Evolutionary conservation across 352 stramenopile species (phyloP).

Genomic region (Phytophthora citrophthora): DNA sequence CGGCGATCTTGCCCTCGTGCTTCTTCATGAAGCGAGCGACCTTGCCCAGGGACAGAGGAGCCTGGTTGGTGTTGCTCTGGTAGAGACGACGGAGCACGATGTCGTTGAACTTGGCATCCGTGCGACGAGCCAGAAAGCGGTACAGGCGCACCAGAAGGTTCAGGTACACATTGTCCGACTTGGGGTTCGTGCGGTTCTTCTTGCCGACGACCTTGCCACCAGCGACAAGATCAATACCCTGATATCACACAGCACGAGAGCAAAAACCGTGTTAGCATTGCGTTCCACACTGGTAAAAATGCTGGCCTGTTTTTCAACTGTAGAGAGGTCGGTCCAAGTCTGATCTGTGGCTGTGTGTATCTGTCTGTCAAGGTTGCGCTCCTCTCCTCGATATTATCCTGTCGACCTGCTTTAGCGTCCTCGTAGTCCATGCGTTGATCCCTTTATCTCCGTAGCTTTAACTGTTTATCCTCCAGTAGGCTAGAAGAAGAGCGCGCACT

Average conservation of each 20-base stretch:
- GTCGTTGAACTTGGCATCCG: slow-evolving; percentile 98
- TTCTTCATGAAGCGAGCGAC: slow-evolving; percentile 98
- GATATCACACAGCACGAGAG: slow-evolving; percentile 22
- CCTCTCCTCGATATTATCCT: not conserved
- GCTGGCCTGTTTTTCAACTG: not conserved
- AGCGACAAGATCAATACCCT: slow-evolving; percentile 99
- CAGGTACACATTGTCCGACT: slow-evolving; percentile 99
- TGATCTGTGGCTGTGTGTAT: not conserved
- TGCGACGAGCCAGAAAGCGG: slow-evolving; percentile 98
- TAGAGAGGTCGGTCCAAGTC: slow-evolving; percentile 4
- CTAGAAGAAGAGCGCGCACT: slow-evolving; percentile 4
- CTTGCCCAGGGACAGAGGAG: slow-evolving; percentile 96
- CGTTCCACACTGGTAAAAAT: not conserved
- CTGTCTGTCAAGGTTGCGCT: slow-evolving; percentile 13
- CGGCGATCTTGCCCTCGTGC: slow-evolving; percentile 98
- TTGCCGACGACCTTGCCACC: slow-evolving; percentile 98
- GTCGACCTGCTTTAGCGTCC: slow-evolving; percentile 25
- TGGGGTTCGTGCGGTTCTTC: slow-evolving; percentile 97
- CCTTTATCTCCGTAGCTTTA: not conserved
- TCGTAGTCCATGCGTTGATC: not conserved
- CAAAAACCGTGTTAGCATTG: slow-evolving; percentile 29
- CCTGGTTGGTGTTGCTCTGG: slow-evolving; percentile 99
- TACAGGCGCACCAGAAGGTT: slow-evolving; percentile 97
- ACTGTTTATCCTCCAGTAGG: not conserved
- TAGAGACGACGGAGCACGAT: slow-evolving; percentile 99